Percentiles rank a stretch among this genome's conserved stretches.
Conservation (phyloP, 108 stramenopile species). For the Chaetoceros tenuissimus region DNA sequence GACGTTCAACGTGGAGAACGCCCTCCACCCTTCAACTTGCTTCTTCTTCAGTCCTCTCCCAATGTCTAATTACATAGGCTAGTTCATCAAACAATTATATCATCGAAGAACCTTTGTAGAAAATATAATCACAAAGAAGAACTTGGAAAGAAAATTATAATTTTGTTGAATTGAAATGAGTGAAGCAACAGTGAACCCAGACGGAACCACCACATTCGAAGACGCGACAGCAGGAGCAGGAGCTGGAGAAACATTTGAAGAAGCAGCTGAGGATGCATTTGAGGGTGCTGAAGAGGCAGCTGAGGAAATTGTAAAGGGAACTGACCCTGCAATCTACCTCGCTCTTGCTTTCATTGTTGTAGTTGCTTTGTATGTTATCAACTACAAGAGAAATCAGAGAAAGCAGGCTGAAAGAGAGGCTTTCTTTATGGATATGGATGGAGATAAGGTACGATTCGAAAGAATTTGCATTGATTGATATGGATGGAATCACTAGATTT, state of each 20-base stretch:
- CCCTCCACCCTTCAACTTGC: too few relatives aligned
- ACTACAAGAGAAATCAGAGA: slow-evolving; percentile 31
- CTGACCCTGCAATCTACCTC: slow-evolving; percentile 77
- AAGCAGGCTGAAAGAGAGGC: slow-evolving; percentile 48
- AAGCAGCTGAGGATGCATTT: slow-evolving; percentile 9
- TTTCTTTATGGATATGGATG: slow-evolving; percentile 74
- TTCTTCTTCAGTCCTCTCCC: too few relatives aligned
- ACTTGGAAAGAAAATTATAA: background rate
- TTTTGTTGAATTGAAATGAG: slow-evolving; percentile 1
- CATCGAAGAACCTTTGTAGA: too few relatives aligned
- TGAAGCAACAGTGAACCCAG: slow-evolving; percentile 67
- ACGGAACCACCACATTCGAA: slow-evolving; percentile 70
- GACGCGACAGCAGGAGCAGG: slow-evolving; percentile 9
- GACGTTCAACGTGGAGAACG: too few relatives aligned
- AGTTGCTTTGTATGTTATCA: slow-evolving; percentile 34
- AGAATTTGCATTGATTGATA: background rate
- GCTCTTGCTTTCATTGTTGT: slow-evolving; percentile 40
- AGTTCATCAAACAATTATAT: too few relatives aligned
- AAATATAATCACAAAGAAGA: too few relatives aligned
- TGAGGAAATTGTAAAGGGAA: slow-evolving; percentile 30
- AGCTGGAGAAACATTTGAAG: slow-evolving; percentile 15
- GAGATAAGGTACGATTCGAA: slow-evolving; percentile 61
- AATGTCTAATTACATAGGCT: too few relatives aligned
- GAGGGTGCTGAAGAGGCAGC: slow-evolving; percentile 12
- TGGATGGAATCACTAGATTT: background rate